Evolutionary conservation across 768 basidiomycete species (phyloP), one percentile per base, ranked within the genome.

Genomic region (Naganishia vaughanmartiniae): DNA sequence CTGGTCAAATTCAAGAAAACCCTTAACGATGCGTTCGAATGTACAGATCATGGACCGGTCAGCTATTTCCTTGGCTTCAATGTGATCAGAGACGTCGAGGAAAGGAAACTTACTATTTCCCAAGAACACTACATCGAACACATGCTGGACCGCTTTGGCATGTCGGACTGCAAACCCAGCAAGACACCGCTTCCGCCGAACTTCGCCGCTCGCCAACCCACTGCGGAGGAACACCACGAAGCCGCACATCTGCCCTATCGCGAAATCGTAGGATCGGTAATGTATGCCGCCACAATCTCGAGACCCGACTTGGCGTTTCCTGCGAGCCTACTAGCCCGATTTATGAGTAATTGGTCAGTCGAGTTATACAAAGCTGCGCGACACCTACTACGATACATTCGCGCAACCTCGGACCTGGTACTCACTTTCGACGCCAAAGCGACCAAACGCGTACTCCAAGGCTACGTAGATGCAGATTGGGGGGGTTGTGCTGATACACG

Each of bases 381-480:
- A 28, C 70, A 73, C 30, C 39, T 72, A 11, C 70, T 75, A 17
- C 53, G 74, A 4, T 75, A 75, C 30, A 58, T 75, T 24, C 24
- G 56, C 11, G 73, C 73, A 12, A 72, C 74, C 2, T 0, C 24
- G 33, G 65, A 67, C 36, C 46, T 71, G 30, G 36, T 54, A 28
- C 68, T 75, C 31, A 66, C 54, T 28, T 73, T 66, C 54, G 67
- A 70, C 48, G 71, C 33, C n/a, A n/a, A 31, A 3, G 24, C 26
- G 6, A 36, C 53, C 14, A 30, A 70, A 26, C 7, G 14, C 3
- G 11, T 24, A 6, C 14, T 65, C 1, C 7, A 28, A 42, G 76
- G 68, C 5, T 78, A 69, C 51, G 48, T 67, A 0, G 79, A 82
- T 71, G 76, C 81, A 5, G 80, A 82, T 67, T 82, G 72, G 6